phyloP scores from a whole-genome alignment of 1,284 basidiomycete genomes.

The Veloboletus limbatus region DNA sequence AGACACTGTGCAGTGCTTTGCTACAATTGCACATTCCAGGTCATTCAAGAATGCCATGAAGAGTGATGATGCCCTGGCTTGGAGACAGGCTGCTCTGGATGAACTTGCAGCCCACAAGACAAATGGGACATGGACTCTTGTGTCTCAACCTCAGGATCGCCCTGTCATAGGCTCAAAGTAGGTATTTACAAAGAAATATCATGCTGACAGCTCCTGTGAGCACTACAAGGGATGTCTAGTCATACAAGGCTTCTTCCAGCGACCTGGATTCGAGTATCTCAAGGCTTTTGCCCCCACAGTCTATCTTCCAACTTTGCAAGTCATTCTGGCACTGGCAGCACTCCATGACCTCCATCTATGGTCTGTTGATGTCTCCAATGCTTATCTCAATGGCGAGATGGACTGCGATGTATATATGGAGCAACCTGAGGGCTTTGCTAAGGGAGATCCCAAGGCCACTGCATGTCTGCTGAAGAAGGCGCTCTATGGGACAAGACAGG shows the following conservation, averaged over 20 bases:
- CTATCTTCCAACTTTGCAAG: neutral
- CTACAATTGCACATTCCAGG: too few relatives aligned
- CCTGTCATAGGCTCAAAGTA: slow-evolving; percentile 9
- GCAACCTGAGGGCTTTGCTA: neutral
- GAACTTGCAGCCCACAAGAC: too few relatives aligned
- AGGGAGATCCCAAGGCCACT: neutral
- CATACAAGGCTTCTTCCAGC: too few relatives aligned
- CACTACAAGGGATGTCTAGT: neutral
- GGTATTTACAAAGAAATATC: too few relatives aligned
- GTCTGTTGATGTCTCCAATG: too few relatives aligned
- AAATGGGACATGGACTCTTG: slow-evolving; percentile 13
- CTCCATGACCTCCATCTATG: too few relatives aligned
- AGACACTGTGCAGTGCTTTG: too few relatives aligned
- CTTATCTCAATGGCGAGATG: too few relatives aligned
- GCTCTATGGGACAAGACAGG: too few relatives aligned
- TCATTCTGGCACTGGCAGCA: neutral
- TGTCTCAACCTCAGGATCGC: too few relatives aligned
- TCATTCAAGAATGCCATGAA: too few relatives aligned
- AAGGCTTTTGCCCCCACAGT: neutral
- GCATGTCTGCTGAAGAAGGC: too few relatives aligned
- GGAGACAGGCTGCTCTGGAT: slow-evolving; percentile 14
- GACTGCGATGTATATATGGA: neutral
- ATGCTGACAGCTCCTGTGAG: slow-evolving; percentile 12
- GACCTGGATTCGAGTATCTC: neutral
- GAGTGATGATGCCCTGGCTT: slow-evolving; percentile 10